Conservation (phyloP, 2,329 filamentous ascomycete genomes). For the Zymoseptoria pseudotritici region DNA sequence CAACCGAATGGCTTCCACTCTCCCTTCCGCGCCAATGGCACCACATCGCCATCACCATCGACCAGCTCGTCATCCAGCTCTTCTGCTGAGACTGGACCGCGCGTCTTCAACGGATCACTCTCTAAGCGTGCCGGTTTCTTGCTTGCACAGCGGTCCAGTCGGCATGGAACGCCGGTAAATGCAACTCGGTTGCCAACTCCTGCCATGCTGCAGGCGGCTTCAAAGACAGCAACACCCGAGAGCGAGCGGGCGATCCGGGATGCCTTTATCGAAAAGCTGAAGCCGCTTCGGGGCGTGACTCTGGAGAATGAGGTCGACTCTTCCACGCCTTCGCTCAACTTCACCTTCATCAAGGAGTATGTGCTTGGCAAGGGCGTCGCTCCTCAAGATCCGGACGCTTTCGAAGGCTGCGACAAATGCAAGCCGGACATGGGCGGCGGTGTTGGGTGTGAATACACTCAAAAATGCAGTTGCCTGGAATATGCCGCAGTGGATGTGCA, state of each 20-base stretch:
- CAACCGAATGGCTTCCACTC: not conserved
- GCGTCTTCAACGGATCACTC: conserved; percentile 37
- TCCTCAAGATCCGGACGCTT: conserved; percentile 50
- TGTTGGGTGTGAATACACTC: too few species aligned
- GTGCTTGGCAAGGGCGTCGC: conserved; percentile 54
- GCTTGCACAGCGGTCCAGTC: conserved; percentile 18
- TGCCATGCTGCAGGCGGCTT: conserved; percentile 31
- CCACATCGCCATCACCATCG: not conserved
- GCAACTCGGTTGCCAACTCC: conserved; percentile 29
- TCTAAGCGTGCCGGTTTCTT: conserved; percentile 32
- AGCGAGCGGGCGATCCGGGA: conserved; percentile 32
- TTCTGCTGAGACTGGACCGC: conserved; percentile 1
- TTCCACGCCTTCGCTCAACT: conserved; percentile 50
- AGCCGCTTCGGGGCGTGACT: conserved; percentile 22
- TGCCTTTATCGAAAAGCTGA: conserved; percentile 31
- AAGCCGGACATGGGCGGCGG: conserved; percentile 44
- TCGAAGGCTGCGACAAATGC: conserved; percentile 61
- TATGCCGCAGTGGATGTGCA: conserved; percentile 48
- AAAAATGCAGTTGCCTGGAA: conserved; percentile 60
- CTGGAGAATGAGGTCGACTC: conserved; percentile 52
- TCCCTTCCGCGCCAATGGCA: too few species aligned
- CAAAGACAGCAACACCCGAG: conserved; percentile 20
- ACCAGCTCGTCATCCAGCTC: conserved; percentile 1
- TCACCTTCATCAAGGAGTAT: conserved; percentile 60
- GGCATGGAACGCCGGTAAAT: conserved; percentile 6